Conservation (phyloP, 2,329 filamentous ascomycete genomes). For the Colletotrichum noveboracense region DNA sequence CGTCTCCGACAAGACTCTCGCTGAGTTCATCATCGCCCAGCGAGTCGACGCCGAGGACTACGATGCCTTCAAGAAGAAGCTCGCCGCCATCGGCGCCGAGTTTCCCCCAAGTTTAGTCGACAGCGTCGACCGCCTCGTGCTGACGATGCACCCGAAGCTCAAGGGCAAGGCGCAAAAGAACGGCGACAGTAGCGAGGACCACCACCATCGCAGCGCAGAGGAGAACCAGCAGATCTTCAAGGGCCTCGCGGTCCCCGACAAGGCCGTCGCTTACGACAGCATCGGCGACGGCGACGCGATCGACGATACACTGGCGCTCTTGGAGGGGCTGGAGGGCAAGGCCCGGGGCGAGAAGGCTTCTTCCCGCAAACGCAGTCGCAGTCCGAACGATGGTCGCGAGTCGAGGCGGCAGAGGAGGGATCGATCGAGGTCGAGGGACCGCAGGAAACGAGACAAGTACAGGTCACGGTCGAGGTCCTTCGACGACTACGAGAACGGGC, state of each 20-base stretch:
- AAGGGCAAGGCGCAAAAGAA: conserved; percentile 58
- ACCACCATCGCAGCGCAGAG: conserved; percentile 49
- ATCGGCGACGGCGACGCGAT: conserved; percentile 66
- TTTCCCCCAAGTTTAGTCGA: conserved; percentile 88
- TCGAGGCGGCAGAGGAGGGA: conserved; percentile 45
- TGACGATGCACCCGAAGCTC: conserved; percentile 90
- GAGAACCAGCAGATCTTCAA: conserved; percentile 90
- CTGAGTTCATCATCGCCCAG: conserved; percentile 94
- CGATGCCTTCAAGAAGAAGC: conserved; percentile 75
- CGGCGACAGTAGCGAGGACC: conserved; percentile 42
- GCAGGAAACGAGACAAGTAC: conserved; percentile 38
- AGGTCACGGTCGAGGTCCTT: conserved; percentile 43
- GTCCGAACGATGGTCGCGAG: conserved; percentile 56
- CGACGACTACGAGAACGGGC: conserved; percentile 53
- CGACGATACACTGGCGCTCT: conserved; percentile 89
- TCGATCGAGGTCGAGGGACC: conserved; percentile 47
- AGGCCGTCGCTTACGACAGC: conserved; percentile 48
- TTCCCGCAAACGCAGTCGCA: conserved; percentile 63
- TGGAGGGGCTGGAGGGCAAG: conserved; percentile 85
- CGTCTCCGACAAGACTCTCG: conserved; percentile 90
- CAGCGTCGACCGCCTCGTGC: conserved; percentile 87
- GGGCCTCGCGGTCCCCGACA: conserved; percentile 86
- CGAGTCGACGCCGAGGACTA: conserved; percentile 76
- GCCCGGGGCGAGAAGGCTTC: conserved; percentile 47
- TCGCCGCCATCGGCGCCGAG: conserved; percentile 78